Conservation (phyloP, 2,329 filamentous ascomycete species). For the Nakataea oryzae region DNA sequence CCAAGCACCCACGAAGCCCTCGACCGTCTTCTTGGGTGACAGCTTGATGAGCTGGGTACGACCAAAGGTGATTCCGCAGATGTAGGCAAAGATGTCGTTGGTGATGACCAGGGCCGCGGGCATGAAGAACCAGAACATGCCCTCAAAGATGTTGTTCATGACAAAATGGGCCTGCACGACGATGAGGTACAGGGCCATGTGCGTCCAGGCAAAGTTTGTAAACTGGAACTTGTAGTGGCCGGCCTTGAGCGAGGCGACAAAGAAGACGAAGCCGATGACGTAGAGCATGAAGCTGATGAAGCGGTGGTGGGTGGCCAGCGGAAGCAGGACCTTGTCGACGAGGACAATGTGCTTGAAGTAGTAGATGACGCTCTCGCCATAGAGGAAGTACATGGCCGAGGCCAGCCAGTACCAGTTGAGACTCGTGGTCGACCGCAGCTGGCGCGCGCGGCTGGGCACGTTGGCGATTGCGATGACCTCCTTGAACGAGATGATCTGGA, state of each 20-base stretch:
- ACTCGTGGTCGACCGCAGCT: slow-evolving; percentile 87
- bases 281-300: slow-evolving; percentile 99
- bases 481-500: slow-evolving; percentile 95
- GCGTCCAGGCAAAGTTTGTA: slow-evolving; percentile 98
- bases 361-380: slow-evolving; percentile 98
- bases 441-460: slow-evolving; percentile 82
- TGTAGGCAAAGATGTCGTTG: slow-evolving; percentile 97
- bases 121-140: slow-evolving; percentile 99
- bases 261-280: slow-evolving; percentile 97
- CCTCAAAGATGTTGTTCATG: slow-evolving; percentile 99
- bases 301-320: slow-evolving; percentile 90
- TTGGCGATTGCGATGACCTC: slow-evolving; percentile 98
- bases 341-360: slow-evolving; percentile 99
- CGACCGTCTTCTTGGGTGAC: slow-evolving; percentile 97
- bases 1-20: slow-evolving; percentile 95
- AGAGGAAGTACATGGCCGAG: slow-evolving; percentile 98
- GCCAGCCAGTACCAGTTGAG: slow-evolving; percentile 99
- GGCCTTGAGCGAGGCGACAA: slow-evolving; percentile 87
- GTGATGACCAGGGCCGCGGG: slow-evolving; percentile 92
- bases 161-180: slow-evolving; percentile 98
- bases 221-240: slow-evolving; percentile 98
- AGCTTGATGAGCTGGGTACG: slow-evolving; percentile 95
- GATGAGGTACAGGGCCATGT: slow-evolving; percentile 97
- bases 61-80: slow-evolving; percentile 94
- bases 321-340: slow-evolving; percentile 85